phyloP scores from a whole-genome alignment of 2,329 filamentous ascomycete genomes.

The Apiospora arundinis region DNA sequence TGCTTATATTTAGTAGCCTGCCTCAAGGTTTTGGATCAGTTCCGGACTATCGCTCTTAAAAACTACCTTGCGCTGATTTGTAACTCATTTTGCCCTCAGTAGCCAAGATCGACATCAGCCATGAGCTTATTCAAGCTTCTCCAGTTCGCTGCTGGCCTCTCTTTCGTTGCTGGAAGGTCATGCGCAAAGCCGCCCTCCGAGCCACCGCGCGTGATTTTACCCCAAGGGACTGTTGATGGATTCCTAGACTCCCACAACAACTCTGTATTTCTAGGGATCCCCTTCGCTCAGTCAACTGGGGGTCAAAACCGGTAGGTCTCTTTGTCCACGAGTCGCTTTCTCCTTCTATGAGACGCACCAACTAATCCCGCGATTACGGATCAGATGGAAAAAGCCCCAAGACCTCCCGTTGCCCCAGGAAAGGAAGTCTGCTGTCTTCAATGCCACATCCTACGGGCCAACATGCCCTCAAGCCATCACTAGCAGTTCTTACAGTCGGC shows the following conservation, averaged over 20 bases:
- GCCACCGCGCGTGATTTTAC: constrained; percentile 27
- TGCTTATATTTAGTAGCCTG: background rate
- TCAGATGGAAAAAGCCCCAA: constrained; percentile 40
- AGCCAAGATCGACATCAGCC: background rate
- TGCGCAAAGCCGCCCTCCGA: background rate
- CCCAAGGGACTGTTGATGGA: constrained; percentile 43
- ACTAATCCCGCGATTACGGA: background rate
- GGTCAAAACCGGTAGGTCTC: constrained; percentile 43
- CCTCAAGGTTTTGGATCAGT: background rate
- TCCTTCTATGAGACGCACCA: background rate
- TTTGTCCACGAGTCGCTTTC: background rate
- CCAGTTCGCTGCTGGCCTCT: background rate
- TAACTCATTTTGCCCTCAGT: background rate
- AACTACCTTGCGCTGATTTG: background rate
- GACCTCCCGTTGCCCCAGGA: constrained; percentile 29
- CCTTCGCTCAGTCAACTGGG: constrained; percentile 47
- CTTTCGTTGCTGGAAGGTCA: background rate
- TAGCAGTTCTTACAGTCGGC: constrained; percentile 30
- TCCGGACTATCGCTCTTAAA: background rate
- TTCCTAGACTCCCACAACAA: constrained; percentile 43
- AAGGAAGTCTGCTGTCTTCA: constrained; percentile 22
- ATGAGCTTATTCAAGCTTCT: background rate
- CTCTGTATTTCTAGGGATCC: constrained; percentile 46
- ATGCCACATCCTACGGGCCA: constrained; percentile 36
- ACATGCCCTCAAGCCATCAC: constrained; percentile 37